Conservation (phyloP, 2,329 filamentous ascomycete genomes). For the Scytalidium sp. region DNA sequence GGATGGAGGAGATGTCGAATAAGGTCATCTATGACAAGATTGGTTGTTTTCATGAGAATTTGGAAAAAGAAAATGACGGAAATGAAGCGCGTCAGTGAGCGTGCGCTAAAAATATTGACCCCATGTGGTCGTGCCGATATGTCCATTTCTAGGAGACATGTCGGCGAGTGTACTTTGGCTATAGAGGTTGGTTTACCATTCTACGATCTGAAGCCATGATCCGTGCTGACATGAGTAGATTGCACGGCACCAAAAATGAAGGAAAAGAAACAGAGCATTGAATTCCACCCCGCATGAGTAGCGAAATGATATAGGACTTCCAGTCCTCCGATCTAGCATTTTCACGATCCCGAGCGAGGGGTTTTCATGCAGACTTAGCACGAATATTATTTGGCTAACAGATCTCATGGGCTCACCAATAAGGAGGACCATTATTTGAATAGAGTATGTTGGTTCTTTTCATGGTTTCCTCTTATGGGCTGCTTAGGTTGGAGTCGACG, state of each 20-base stretch:
- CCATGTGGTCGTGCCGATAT: slow-evolving; percentile 17
- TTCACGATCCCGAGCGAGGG: too few species aligned
- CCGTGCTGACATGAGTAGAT: neutral
- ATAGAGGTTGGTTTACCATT: slow-evolving; percentile 8
- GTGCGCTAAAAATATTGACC: neutral
- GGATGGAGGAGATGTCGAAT: slow-evolving; percentile 22
- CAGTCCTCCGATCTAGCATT: too few species aligned
- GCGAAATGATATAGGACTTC: too few species aligned
- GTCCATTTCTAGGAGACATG: slow-evolving; percentile 15
- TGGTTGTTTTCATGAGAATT: too few species aligned
- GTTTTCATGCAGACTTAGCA: too few species aligned
- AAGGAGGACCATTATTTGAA: too few species aligned
- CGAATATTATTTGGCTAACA: too few species aligned
- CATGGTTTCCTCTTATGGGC: too few species aligned
- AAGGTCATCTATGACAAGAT: slow-evolving; percentile 5
- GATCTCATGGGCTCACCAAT: too few species aligned
- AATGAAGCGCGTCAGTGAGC: neutral
- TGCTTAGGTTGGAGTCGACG: too few species aligned
- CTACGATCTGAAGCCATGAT: neutral
- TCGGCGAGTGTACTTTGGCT: slow-evolving; percentile 19
- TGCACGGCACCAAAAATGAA: neutral
- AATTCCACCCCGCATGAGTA: too few species aligned
- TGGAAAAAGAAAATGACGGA: neutral
- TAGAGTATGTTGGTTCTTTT: too few species aligned
- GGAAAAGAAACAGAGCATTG: neutral